Conservation (phyloP, 2,329 filamentous ascomycete genomes). For the Paracorniculantispora psalliotae region DNA sequence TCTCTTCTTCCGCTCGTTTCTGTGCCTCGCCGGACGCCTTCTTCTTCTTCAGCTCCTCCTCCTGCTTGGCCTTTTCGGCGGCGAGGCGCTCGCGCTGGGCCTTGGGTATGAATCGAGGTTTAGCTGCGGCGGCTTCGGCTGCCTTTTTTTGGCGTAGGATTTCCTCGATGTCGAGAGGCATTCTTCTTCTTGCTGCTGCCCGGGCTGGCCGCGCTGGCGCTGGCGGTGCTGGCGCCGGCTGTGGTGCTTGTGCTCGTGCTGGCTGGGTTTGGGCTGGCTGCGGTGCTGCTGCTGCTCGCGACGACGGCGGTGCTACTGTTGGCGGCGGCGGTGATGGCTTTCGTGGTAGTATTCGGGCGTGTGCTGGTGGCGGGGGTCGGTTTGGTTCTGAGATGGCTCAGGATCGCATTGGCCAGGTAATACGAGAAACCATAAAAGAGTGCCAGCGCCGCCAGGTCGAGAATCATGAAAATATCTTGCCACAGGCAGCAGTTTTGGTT, state of each 20-base stretch:
- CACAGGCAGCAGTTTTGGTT: not conserved
- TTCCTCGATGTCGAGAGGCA: conserved; percentile 73
- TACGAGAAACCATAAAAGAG: conserved; percentile 6
- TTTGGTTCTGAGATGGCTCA: not conserved
- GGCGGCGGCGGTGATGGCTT: not conserved
- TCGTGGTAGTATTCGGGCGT: not conserved
- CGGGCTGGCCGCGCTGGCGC: not conserved
- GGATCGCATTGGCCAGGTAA: conserved; percentile 1
- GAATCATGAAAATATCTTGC: conserved; percentile 4
- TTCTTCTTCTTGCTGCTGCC: conserved; percentile 19
- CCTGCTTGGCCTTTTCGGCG: conserved; percentile 70
- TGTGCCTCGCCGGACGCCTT: conserved; percentile 56
- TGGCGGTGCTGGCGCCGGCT: not conserved
- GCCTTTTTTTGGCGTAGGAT: conserved; percentile 80
- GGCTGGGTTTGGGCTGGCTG: not conserved
- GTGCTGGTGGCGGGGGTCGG: not conserved
- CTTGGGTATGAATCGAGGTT: conserved; percentile 83
- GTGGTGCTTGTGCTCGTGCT: not conserved
- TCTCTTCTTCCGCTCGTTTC: conserved; percentile 63
- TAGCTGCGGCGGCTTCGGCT: conserved; percentile 75
- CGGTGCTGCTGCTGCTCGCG: not conserved
- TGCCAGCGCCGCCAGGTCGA: conserved; percentile 7
- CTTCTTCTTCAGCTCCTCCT: conserved; percentile 53
- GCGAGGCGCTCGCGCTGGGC: conserved; percentile 76
- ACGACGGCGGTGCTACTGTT: too few relatives aligned